phyloP scores from a whole-genome alignment of 2,329 filamentous ascomycete genomes.

The Plectosphaerella cucumerina region DNA sequence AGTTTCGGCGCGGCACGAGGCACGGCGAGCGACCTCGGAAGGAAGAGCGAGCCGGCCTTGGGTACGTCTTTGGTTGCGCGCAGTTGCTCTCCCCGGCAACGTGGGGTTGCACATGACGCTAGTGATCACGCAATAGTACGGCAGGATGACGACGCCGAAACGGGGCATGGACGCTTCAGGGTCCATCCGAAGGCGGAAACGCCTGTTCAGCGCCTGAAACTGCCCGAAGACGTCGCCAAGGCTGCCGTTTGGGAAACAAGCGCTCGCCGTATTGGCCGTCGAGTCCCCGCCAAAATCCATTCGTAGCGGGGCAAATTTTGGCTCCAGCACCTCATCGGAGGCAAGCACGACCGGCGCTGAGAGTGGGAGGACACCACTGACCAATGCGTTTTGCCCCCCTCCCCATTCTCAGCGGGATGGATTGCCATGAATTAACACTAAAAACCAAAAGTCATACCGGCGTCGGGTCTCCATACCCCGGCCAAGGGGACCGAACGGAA shows the following conservation, averaged over 20 bases:
- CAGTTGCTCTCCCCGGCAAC: conserved; percentile 3
- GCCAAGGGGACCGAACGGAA: no score
- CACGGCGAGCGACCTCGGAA: neutral
- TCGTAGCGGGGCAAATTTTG: conserved; percentile 1
- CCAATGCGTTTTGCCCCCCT: no score
- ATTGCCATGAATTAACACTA: neutral
- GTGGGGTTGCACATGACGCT: conserved; percentile 3
- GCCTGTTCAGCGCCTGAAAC: no score
- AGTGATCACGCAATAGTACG: conserved; percentile 5
- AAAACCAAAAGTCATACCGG: neutral
- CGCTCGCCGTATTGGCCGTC: neutral
- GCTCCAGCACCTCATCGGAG: conserved; percentile 3
- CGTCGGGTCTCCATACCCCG: no score
- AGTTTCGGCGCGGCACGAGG: conserved; percentile 1
- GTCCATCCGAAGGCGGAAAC: neutral
- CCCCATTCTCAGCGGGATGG: no score
- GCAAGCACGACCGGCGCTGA: neutral
- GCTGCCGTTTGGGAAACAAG: no score
- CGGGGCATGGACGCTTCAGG: neutral
- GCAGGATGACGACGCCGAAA: neutral
- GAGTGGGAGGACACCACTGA: conserved; percentile 1
- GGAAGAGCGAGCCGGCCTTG: neutral
- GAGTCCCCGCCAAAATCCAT: neutral
- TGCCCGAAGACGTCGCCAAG: no score
- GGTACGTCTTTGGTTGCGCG: neutral